These are phyloP conservation scores for Phytopythium litorale DNA, from an alignment of 352 stramenopile genomes.

Conservation along the genomic window DNA sequence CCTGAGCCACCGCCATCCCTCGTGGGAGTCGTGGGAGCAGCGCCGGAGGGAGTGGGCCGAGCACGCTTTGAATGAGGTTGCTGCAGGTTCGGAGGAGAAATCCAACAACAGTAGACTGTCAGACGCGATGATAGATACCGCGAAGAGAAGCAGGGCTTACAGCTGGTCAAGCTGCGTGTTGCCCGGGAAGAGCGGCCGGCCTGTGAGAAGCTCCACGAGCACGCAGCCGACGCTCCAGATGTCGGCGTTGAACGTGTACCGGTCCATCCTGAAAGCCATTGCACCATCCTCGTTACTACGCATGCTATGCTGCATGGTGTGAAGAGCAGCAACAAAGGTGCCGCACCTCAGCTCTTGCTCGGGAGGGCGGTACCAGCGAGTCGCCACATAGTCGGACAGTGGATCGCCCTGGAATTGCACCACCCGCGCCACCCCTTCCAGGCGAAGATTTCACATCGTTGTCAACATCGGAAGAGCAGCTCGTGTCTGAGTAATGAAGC, in stretches of 20 bases:
- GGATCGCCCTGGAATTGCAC: conserved; percentile 78
- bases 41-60: conserved; percentile 46
- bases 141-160: conserved; percentile 15
- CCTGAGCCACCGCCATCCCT: conserved; percentile 33
- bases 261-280: conserved; percentile 39
- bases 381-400: conserved; percentile 77
- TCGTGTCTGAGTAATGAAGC: too few species aligned
- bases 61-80: conserved; percentile 69
- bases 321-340: not conserved
- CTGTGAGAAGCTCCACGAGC: conserved; percentile 68
- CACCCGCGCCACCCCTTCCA: conserved; percentile 53
- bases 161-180: conserved; percentile 80
- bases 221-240: conserved; percentile 83
- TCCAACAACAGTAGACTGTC: not conserved
- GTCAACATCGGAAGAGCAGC: not conserved
- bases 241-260: conserved; percentile 80
- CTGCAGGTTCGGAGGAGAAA: conserved; percentile 13
- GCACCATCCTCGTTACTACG: not conserved
- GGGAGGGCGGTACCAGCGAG: conserved; percentile 77
- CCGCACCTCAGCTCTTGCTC: conserved; percentile 36
- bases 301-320: too few species aligned
- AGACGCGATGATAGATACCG: not conserved
- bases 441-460: not conserved
- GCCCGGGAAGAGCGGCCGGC: conserved; percentile 69
- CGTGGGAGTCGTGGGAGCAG: conserved; percentile 49